Conservation (phyloP, 306 rosid species). For the Gillenia trifoliata region DNA sequence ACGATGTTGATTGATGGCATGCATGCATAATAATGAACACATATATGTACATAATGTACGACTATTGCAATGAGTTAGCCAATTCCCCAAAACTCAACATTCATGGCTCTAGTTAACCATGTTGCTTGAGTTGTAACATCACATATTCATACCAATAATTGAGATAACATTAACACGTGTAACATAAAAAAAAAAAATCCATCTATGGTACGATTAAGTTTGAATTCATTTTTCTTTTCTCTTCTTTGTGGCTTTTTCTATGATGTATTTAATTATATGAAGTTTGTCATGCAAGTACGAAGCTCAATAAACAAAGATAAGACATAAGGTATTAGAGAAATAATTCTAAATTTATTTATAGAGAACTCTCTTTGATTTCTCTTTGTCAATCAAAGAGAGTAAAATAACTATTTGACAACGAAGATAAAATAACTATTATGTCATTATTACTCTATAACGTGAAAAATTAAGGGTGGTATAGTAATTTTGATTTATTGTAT, state of each 20-base stretch:
- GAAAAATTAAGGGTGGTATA: too few relatives aligned
- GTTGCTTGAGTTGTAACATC: conserved; percentile 1
- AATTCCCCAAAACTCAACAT: not conserved
- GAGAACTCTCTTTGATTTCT: too few relatives aligned
- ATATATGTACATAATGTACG: not conserved
- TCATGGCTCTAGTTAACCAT: not conserved
- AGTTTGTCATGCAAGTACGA: too few relatives aligned
- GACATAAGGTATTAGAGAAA: too few relatives aligned
- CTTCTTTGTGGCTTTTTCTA: not conserved
- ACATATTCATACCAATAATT: not conserved
- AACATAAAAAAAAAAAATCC: not conserved
- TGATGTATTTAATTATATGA: too few relatives aligned
- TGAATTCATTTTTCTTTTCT: too few relatives aligned
- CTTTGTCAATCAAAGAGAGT: too few relatives aligned
- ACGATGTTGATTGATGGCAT: not conserved
- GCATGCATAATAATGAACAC: not conserved
- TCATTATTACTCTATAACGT: too few relatives aligned
- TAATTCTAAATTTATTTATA: too few relatives aligned
- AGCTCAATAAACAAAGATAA: too few relatives aligned
- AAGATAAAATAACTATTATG: not conserved
- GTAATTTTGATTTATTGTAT: not conserved
- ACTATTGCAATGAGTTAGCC: not conserved
- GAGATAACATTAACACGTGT: not conserved
- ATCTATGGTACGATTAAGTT: not conserved
- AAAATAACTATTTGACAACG: not conserved